Evolutionary conservation across 2,329 filamentous ascomycete genomes (phyloP), one percentile per base, ranked within the genome.

Genomic region (Helotiales sp.): DNA sequence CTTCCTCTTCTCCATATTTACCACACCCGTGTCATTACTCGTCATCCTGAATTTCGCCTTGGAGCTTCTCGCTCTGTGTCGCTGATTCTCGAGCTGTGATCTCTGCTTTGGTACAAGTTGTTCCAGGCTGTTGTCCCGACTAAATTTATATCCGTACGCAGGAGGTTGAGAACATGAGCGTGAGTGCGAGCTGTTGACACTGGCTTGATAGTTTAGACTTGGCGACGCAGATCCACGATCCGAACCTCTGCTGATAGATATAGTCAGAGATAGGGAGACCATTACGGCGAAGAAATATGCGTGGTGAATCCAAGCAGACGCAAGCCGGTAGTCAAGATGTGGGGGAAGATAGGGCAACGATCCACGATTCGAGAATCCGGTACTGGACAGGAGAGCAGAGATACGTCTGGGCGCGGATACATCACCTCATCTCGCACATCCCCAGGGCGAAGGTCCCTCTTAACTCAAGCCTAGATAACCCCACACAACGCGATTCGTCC

Each of bases 1-100:
- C 64, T 66, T 73, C 52, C 68, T 72, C 57, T 58, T 63, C 59
- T 76, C 73, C 59, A 61, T 65, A 28, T 55, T n/a, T 20, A 49
- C 54, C 13, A 26, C 60, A 47, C 54, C 52, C 17, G 30, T 49
- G 26, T 28, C 52, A 26, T 49, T 70, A 1, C n/a, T 47, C 28
- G 63, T 17, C 61, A 67, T 68, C 45, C 49, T 64, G 22, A n/a
- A 32, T 47, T 58, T 64, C 7, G 24, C 10, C 7, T 13, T 59
- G 34, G 20, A 37, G 11, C 24, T 45, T 57, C 47, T 65, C 26
- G 30, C 40, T 32, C 15, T 59, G 28, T 37, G 37, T 50, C 47
- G 17, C 58, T 49, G 52, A 40, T n/a, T 58, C 15, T 69, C 65
- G 50, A 66, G 24, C 63, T 62, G 17, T 52, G 49, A 8, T 54